Evolutionary conservation across 768 basidiomycete species (phyloP), one percentile per base, ranked within the genome.

Genomic region (Lactarius hatsudake): DNA sequence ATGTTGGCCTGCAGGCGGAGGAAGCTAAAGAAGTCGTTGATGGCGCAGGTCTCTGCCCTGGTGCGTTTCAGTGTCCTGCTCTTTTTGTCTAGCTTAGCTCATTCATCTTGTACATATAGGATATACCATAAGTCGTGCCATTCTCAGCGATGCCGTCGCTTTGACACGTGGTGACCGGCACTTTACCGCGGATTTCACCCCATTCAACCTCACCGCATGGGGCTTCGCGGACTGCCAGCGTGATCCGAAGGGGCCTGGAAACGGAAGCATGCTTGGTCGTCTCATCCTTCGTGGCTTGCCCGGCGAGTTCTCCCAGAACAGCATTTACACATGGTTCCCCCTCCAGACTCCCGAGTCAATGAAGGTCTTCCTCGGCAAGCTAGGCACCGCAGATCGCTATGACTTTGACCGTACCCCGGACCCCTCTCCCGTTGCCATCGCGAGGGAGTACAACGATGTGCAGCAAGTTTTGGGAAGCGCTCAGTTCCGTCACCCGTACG

Each of bases 321-420:
- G 88, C 66, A 78, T 85, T 57, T 94, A 91, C 74, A 86, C 93
- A 4, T 93, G 90, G 85, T 94, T 93, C 87, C 90, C 93, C n/a
- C 80, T 94, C 54, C 87, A 93, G 86, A 90, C 88, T 0, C 93
- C 92, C 4, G 79, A 81, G 0, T 75, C 86, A 2, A 93, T 93
- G 91, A 78, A 84, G 66, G 76, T 72, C 1, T 75, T 87, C 73
- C 77, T 93, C 63, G 80, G 74, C 61, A 83, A 90, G 38, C 72
- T 93, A 42, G 82, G 83, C 48, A 77, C 84, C 28, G 64, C 78
- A 20, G 79, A 84, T 32, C 76, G 82, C 56, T 94, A 93, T 69
- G 81, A 86, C 65, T 59, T 87, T 26, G 73, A 75, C 38, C 79
- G 86, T 38, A 90, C 91, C 0, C 76, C 71, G 38, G 65, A 72